Evolutionary conservation across 1,284 basidiomycete genomes (phyloP), one percentile per base, ranked within the genome.

Genomic region (Caloboletus firmus): DNA sequence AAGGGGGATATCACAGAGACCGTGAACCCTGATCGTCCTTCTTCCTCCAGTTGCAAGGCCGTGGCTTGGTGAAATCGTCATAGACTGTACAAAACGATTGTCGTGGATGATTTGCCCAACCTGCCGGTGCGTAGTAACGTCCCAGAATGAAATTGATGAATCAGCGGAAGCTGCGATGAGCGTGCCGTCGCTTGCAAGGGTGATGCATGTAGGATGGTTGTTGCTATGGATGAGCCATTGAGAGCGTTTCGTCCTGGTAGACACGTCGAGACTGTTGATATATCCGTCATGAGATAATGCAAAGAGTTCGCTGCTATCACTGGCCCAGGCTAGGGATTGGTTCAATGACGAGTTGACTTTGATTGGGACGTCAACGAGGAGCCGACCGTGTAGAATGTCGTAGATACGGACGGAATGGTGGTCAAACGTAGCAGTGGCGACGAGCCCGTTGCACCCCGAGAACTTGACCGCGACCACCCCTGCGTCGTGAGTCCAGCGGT

Each of bases 391-490:
- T 20, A 13, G 20, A 22, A 12, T 15, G 12, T 54, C 15, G 26
- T 58, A 59, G 10, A 58, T 11, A 5, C 55, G 55, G 11, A 53
- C 11, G 11, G 26, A 28, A 2, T 18, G 6, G 20, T 0, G 13
- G 5, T 9, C 12, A 18, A 5, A 15, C 2, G 45, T 54, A 7
- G 49, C 42, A 15, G 57, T 61, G 7, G 57, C 57, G 17, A n/a
- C n/a, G n/a, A n/a, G n/a, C n/a, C n/a, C n/a, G n/a, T n/a, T n/a
- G n/a, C n/a, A n/a, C n/a, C n/a, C n/a, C 26, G 26, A 26, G 26
- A 26, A 26, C 8, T 26, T 26, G 26, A 26, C 26, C 5, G 8
- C 26, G 26, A 8, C 5, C 26, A 26, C 26, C 26, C 26, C 4
- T 8, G 8, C 4, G 26, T 26, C 26, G 26, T 26, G 26, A 5